Evolutionary conservation across 2,329 filamentous ascomycete species (phyloP).

Genomic region (Penicillium oxalicum): DNA sequence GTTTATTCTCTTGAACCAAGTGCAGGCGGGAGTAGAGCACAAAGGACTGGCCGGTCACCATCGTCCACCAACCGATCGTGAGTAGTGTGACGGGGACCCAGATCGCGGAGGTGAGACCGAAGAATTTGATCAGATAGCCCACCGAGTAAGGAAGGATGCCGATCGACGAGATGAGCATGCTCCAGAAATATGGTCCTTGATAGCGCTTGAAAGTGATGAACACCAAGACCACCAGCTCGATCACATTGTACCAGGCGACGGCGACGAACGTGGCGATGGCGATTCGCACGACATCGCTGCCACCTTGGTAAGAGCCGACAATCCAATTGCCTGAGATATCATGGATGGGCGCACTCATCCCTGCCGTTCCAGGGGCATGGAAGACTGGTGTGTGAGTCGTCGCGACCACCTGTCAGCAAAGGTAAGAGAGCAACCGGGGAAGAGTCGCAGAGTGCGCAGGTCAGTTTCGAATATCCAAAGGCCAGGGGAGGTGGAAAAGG

Average conservation of each 20-base stretch:
- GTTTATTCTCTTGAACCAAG: constrained; percentile 47
- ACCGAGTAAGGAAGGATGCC: constrained; percentile 41
- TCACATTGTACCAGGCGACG: constrained; percentile 28
- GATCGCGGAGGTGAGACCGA: constrained; percentile 18
- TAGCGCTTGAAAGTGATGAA: constrained; percentile 46
- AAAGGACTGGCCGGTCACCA: constrained; percentile 55
- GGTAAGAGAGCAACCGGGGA: too few species aligned
- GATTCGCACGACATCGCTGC: constrained; percentile 23
- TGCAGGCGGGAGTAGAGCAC: constrained; percentile 57
- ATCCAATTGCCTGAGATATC: constrained; percentile 25
- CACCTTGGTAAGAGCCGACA: constrained; percentile 22
- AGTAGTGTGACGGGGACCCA: constrained; percentile 33
- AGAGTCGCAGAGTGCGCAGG: too few species aligned
- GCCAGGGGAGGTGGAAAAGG: too few species aligned
- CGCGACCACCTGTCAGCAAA: too few species aligned
- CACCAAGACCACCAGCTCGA: constrained; percentile 44
- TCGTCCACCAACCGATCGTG: constrained; percentile 49
- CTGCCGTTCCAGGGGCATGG: neutral
- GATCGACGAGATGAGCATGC: constrained; percentile 38
- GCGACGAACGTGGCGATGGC: constrained; percentile 24
- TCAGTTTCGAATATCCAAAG: too few species aligned
- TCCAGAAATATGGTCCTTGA: constrained; percentile 47
- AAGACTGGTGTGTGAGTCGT: neutral
- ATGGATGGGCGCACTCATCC: constrained; percentile 21
- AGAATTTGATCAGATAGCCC: constrained; percentile 26